Base-by-base conservation (phyloP, 1,284 basidiomycete species). In the Leccinum olivaceoglutinosum region DNA sequence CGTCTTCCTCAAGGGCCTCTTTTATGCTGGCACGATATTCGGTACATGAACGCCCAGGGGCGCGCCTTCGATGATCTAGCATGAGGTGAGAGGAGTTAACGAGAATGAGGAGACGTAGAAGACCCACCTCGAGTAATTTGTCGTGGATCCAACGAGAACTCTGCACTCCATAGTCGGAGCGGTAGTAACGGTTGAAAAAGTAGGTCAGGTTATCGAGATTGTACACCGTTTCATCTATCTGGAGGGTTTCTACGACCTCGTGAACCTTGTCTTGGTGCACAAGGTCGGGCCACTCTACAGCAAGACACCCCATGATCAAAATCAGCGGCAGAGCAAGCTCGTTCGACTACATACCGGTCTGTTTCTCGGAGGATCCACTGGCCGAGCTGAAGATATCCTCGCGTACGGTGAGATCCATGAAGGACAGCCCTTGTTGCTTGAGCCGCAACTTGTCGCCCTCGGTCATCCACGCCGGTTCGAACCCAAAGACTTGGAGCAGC, bases 1-100 rank as follows among this genome's bases (percentile, higher is more conserved):
- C 86, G 60, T 86, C 85, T 54, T 88, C 85, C 36, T 78, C 72
- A 36, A 83, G 72, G 1, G 80, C 79, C 53, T 76, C 73, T 21
- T 60, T 59, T 49, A 81, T 76, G 58, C 75, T 71, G 0, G 72
- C 66, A 32, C 76, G 74, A 68, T 76, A 77, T 55, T 74, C 69
- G n/a, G 73, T 68, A 9, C 76, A 29, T 60, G 62, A 39, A 68
- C 61, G n/a, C 41, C 54, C 1, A 60, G 25, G 46, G 66, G 69
- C 16, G 68, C 66, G 21, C 38, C 53, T 29, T 63, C 60, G 12
- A 66, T 10, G 11, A 69, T 69, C 69, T 69, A 36, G 4, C 9
- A 36, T 5, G 8, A 6, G n/a, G 21, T 46, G 29, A 62, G 39
- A 46, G 46, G 38, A 11, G 6, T 18, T n/a, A 51, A 41, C 16